A percentile compares a stretch with the other conserved stretches of the same genome.
Evolutionary conservation across 805 yeast genomes (phyloP).

Genomic region (Candida boidinii): DNA sequence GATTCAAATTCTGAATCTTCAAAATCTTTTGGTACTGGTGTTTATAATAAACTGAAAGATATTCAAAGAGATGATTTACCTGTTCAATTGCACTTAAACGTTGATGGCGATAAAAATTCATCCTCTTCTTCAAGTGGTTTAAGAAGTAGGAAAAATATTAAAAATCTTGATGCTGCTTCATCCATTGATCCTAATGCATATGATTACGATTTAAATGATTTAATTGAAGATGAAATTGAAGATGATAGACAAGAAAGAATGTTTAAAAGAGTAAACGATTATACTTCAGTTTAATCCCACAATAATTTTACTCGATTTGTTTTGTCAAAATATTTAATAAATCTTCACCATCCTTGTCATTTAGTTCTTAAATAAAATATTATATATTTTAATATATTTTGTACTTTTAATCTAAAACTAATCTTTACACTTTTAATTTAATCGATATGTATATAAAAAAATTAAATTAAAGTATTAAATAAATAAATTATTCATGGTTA

Average conservation of each 20-base stretch:
- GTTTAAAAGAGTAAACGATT: background rate
- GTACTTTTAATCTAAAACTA: background rate
- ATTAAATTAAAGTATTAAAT: too few species aligned
- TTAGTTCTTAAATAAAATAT: background rate
- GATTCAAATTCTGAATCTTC: background rate
- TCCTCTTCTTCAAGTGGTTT: too few species aligned
- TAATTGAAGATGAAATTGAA: slow-evolving; percentile 28
- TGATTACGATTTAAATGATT: slow-evolving; percentile 40
- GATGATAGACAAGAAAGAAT: slow-evolving; percentile 14
- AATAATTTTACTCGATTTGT: too few species aligned
- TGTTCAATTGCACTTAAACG: slow-evolving; percentile 12
- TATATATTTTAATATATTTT: background rate
- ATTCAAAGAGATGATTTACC: slow-evolving; percentile 22
- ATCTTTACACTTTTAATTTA: too few species aligned
- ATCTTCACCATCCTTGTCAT: too few species aligned
- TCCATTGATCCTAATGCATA: slow-evolving; percentile 32
- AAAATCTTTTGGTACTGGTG: slow-evolving; percentile 13
- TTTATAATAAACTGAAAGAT: slow-evolving; percentile 15
- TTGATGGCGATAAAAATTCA: slow-evolving; percentile 11
- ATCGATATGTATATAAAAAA: too few species aligned
- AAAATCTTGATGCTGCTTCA: background rate
- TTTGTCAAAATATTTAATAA: too few species aligned
- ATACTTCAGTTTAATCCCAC: background rate
- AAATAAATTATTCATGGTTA: too few species aligned
- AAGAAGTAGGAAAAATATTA: slow-evolving; percentile 8